These are phyloP conservation scores for Cystobasidium pallidum DNA, from an alignment of 1,284 basidiomycete species.

Conservation along the genomic window DNA sequence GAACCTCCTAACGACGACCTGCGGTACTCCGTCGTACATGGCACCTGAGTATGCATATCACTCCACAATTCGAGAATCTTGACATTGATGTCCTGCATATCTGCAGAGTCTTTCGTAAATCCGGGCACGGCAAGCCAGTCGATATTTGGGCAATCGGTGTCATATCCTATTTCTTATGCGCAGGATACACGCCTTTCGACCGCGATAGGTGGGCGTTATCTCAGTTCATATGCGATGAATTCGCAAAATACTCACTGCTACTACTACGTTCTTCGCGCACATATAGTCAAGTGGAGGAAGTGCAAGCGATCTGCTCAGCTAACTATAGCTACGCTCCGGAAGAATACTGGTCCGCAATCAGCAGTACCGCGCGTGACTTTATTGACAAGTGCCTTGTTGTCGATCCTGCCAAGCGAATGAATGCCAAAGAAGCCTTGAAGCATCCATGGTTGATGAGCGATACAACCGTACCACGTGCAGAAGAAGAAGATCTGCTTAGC, in stretches of 20 bases:
- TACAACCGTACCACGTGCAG: slow-evolving; percentile 51
- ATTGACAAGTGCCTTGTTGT: slow-evolving; percentile 78
- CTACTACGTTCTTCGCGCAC: neutral
- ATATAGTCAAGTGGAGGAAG: slow-evolving; percentile 52
- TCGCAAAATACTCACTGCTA: neutral
- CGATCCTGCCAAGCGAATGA: slow-evolving; percentile 76
- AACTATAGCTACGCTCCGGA: slow-evolving; percentile 87
- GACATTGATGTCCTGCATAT: slow-evolving; percentile 60
- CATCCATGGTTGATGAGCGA: slow-evolving; percentile 73
- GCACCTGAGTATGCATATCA: slow-evolving; percentile 21
- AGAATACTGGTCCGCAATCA: slow-evolving; percentile 59
- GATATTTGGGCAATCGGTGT: slow-evolving; percentile 83
- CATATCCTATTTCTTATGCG: slow-evolving; percentile 75
- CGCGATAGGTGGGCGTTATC: slow-evolving; percentile 64
- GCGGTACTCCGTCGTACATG: slow-evolving; percentile 74
- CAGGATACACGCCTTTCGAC: slow-evolving; percentile 72
- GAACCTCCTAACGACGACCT: slow-evolving; percentile 87
- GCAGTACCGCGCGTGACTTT: slow-evolving; percentile 77
- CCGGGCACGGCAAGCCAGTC: slow-evolving; percentile 84
- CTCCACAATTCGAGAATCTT: too few species aligned
- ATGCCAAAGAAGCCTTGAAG: slow-evolving; percentile 65
- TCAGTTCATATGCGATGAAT: neutral
- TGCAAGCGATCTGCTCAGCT: slow-evolving; percentile 83
- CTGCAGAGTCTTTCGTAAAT: slow-evolving; percentile 96
- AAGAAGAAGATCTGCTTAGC: slow-evolving; percentile 32